Base-by-base conservation (phyloP, 1,139 yeast species). In the Kurtzmaniella quercitrusa region DNA sequence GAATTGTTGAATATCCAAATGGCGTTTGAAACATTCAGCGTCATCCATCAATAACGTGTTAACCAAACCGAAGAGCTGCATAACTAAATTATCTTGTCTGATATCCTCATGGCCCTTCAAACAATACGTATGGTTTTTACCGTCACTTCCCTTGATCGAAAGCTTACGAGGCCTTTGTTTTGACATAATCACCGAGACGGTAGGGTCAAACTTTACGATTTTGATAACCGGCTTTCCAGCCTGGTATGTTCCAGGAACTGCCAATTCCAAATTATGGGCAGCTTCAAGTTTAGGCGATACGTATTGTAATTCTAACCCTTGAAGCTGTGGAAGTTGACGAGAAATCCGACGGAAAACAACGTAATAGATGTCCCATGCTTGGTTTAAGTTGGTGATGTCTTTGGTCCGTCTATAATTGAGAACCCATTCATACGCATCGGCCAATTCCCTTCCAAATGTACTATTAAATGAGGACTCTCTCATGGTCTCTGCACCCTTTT, bases 81-180 rank as follows among this genome's bases (percentile, higher is more conserved):
- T 94, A 25, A 93, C 99, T 61, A 94, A 75, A 58, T 90, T 89
- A 68, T 94, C 99, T 62, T 94, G 99, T 57, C 99, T 80, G 47
- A 93, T 89, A 73, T 94, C 99, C 65, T 94, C 99, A 59, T 94
- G 98, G 1, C 98, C 98, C 66, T 94, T 94, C 57, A 94, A 71
- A 1, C 73, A 66, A 63, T 82, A 94, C 53, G 78, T 85, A 58
- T 94, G 89, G 36, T 84, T 89, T 55, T 86, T 87, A 48, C 98
- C 98, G 60, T 94, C 97, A 56, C 88, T 85, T 15, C 98, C 98
- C 50, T 75, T 74, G 43, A 90, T 79, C 11, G 82, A 75, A 46
- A 89, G 62, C 53, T 88, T 82, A 58, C 99, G 79, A 3, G 99
- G 99, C 55, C 98, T 78, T 63, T 94, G 99, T 58, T 94, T 94